Conservation (phyloP, 2,329 filamentous ascomycete genomes). For the Pseudogymnoascus sp. region DNA sequence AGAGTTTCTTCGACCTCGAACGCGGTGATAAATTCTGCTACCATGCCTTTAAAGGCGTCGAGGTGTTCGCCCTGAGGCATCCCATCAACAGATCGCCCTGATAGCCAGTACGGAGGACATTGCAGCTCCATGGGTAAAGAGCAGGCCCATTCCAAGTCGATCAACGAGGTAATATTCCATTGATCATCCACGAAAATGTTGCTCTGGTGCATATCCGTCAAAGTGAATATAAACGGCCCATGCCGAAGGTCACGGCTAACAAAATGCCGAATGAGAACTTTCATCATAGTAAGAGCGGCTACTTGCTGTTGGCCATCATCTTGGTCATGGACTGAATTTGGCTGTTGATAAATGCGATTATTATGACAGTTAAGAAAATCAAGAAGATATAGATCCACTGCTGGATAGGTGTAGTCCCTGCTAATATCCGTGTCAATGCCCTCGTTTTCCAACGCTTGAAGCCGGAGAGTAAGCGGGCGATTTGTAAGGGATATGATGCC, state of each 20-base stretch:
- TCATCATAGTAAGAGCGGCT: not conserved
- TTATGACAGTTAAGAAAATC: not conserved
- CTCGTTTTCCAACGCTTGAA: not conserved
- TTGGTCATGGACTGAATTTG: not conserved
- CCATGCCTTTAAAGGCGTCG: constrained; percentile 13
- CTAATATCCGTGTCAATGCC: not conserved
- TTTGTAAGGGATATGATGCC: not conserved
- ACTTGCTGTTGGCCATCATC: not conserved
- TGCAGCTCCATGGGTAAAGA: constrained; percentile 26
- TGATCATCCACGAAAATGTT: not conserved
- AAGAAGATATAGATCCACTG: not conserved
- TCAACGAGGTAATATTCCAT: not conserved
- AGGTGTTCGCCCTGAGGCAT: constrained; percentile 15
- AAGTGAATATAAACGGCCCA: not conserved
- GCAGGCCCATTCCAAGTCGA: constrained; percentile 8
- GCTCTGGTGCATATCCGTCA: not conserved
- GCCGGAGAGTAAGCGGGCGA: not conserved
- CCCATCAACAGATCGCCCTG: constrained; percentile 14
- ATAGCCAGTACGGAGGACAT: constrained; percentile 29
- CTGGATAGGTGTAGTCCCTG: not conserved
- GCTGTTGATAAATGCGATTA: not conserved
- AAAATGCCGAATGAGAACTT: not conserved
- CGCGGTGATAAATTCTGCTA: constrained; percentile 18
- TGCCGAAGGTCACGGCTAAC: not conserved
- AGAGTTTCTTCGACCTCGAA: constrained; percentile 20